Evolutionary conservation across 495 filamentous ascomycete genomes (phyloP).

Genomic region (Trichoderma gamsii): DNA sequence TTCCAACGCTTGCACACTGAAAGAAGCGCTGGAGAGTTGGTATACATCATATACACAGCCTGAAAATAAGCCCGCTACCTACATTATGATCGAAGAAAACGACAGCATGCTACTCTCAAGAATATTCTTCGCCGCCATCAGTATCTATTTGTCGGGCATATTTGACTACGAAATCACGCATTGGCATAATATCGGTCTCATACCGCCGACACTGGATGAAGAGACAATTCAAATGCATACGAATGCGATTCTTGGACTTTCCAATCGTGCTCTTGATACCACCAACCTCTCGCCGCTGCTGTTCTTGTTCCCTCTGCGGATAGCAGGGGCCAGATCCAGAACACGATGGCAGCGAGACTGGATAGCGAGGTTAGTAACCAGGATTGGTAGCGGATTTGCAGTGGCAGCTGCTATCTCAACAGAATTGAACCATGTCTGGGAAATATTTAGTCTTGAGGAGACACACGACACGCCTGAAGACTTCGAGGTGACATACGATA

Average conservation of each 20-base stretch:
- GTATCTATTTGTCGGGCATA: background rate
- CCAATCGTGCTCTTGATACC: background rate
- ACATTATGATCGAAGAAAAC: background rate
- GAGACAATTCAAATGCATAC: background rate
- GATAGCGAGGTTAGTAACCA: background rate
- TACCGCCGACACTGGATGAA: background rate
- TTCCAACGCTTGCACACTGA: background rate
- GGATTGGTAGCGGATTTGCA: background rate
- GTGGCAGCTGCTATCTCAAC: background rate
- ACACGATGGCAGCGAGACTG: background rate
- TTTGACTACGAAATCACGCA: background rate
- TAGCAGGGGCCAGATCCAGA: background rate
- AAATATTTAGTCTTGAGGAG: background rate
- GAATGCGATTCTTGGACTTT: background rate
- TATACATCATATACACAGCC: background rate
- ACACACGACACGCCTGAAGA: background rate
- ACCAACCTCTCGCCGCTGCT: constrained; percentile 4
- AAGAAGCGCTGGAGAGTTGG: background rate
- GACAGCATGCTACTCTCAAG: background rate
- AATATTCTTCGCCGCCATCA: background rate
- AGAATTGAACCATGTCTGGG: background rate
- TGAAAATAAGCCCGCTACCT: background rate
- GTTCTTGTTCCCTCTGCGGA: background rate
- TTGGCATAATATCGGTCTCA: background rate
- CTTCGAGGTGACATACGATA: background rate